Conservation (phyloP, 176 grass and related monocot genomes). For the Themeda triandra region DNA sequence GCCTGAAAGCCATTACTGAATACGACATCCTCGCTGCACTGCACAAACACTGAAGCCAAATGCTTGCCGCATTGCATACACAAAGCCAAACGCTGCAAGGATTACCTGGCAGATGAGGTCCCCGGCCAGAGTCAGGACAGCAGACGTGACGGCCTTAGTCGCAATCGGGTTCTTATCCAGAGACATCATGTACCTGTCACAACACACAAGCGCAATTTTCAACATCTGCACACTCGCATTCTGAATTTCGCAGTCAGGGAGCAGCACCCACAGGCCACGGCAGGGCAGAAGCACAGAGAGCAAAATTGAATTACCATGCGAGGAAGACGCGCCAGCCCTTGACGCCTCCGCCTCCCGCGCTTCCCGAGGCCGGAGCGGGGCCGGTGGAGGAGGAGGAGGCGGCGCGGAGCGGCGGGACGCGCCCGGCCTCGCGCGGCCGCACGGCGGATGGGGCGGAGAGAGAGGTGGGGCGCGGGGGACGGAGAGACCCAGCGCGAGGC, state of each 20-base stretch:
- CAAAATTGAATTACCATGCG: constrained; percentile 5
- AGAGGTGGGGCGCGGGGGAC: background rate
- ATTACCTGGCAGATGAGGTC: constrained; percentile 73
- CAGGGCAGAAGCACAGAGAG: background rate
- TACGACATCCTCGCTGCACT: background rate
- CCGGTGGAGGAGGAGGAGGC: background rate
- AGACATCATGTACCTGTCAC: constrained; percentile 41
- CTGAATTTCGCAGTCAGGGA: background rate
- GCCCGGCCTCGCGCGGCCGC: background rate
- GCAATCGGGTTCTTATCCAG: constrained; percentile 63
- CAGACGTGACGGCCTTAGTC: constrained; percentile 61
- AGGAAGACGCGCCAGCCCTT: constrained; percentile 11
- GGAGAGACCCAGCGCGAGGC: background rate
- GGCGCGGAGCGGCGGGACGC: background rate
- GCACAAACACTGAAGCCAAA: background rate
- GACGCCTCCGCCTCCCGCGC: background rate
- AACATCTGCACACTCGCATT: background rate
- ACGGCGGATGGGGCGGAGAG: background rate
- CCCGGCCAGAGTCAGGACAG: constrained; percentile 52
- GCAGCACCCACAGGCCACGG: background rate
- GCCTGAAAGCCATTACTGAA: background rate
- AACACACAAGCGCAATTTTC: background rate
- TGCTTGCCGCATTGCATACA: too few relatives aligned
- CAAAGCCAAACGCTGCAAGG: background rate
- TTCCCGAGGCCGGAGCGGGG: too few relatives aligned